Percentiles rank a stretch among this genome's conserved stretches.
Evolutionary conservation across 2,329 filamentous ascomycete genomes (phyloP).

Genomic region (Alternaria brassicae): DNA sequence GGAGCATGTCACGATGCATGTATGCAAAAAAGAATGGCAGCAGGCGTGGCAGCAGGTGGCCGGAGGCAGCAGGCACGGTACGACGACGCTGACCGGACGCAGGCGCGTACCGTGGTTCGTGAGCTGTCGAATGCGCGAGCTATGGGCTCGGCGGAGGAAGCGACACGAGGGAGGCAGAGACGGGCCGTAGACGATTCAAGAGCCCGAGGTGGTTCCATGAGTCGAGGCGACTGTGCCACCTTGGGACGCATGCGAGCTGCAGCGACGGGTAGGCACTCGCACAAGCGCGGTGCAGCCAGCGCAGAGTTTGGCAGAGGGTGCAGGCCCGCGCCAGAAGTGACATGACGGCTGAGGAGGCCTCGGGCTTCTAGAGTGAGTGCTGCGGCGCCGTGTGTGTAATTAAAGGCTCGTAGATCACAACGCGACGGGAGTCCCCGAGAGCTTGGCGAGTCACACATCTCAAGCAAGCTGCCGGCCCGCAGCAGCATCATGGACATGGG

Average conservation of each 20-base stretch:
- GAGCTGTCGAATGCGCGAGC: slow-evolving; percentile 22
- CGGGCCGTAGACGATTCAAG: slow-evolving; percentile 31
- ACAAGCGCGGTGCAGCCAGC: slow-evolving; percentile 12
- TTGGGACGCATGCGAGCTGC: slow-evolving; percentile 8
- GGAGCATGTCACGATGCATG: slow-evolving; percentile 2
- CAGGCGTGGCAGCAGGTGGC: background rate
- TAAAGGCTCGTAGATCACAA: slow-evolving; percentile 34
- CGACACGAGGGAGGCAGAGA: slow-evolving; percentile 26
- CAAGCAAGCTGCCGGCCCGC: slow-evolving; percentile 26
- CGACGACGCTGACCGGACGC: slow-evolving; percentile 10
- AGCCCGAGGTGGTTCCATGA: slow-evolving; percentile 29
- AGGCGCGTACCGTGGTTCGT: slow-evolving; percentile 32
- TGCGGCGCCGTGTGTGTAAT: slow-evolving; percentile 21
- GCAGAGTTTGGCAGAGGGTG: background rate
- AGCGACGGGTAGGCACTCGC: background rate
- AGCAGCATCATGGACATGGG: slow-evolving; percentile 22
- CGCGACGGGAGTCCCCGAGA: slow-evolving; percentile 31
- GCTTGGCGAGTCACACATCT: slow-evolving; percentile 29
- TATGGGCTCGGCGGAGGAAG: slow-evolving; percentile 23
- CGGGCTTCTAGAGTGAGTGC: background rate
- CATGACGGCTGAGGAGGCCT: background rate
- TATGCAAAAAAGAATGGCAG: background rate
- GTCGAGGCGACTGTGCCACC: slow-evolving; percentile 10
- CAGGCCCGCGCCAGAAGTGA: background rate
- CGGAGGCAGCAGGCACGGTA: slow-evolving; percentile 11